Base-by-base conservation (phyloP, 192 early-diverging fungal species). In the Umbelopsis sp. region DNA sequence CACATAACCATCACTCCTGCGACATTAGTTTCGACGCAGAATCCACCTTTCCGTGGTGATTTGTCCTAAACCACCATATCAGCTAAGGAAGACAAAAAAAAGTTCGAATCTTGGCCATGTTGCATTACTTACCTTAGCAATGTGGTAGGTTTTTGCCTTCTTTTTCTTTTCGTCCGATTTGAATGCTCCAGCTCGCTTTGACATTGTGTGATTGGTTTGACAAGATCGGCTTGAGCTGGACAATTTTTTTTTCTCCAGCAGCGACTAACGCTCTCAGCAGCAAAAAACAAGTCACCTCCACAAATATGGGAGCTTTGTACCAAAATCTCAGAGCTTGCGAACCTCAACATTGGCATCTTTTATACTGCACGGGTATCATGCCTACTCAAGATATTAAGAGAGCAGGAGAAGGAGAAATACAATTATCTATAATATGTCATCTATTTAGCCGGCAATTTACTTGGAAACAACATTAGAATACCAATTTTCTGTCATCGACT, bases 1-100 rank as follows among this genome's bases (percentile, higher is more conserved):
- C 84, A 85, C 53, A 78, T 87, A 43, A 87, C 76, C 52, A 87
- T 75, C 29, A 87, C 77, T 16, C 86, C 86, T 10, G 75, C 72
- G 66, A 84, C 82, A 26, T 80, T 79, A 11, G 84, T 74, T 53
- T 82, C 74, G 26, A 86, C 77, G 44, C 70, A 74, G 52, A 84
- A 81, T 52, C 76, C 69, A 17, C 80, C 74, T 25, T 66, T 76
- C 43, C 59, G 50, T 45, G 53, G 53, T 38, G 45, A 6, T 29
- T 54, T 44, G n/a, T 71, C 41, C 45, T 71, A 47, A 24, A 34
- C 5, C 26, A 21, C 24, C 21, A 45, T 32, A 14, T 24, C 9
- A 50, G 50, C 41, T 26, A 34, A n/a, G 52, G 34, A 10, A 44
- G 38, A 41, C 12, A 41, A 11, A 26, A 3, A n/a, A 43, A 20